Percentiles rank a stretch among this genome's conserved stretches.
phyloP scores from a whole-genome alignment of 2,329 filamentous ascomycete species.

The Cercospora sesami region DNA sequence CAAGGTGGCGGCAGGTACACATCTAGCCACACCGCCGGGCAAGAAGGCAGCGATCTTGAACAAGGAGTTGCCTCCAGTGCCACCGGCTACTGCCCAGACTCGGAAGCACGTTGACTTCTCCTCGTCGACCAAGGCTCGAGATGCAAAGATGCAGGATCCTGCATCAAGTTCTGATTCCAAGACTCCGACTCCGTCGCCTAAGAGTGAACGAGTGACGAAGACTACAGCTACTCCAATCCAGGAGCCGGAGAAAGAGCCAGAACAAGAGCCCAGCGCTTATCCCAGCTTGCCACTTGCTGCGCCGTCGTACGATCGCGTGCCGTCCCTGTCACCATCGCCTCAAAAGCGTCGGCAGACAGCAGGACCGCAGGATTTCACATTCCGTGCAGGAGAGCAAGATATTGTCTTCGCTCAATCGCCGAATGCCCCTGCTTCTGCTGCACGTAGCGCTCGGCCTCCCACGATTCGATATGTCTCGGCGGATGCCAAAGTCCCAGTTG shows the following conservation, averaged over 20 bases:
- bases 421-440: constrained; percentile 32
- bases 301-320: constrained; percentile 16
- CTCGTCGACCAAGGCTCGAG: constrained; percentile 53
- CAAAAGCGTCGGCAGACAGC: constrained; percentile 40
- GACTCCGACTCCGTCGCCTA: constrained; percentile 36
- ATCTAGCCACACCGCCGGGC: constrained; percentile 48
- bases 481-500: constrained; percentile 29
- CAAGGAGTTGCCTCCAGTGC: constrained; percentile 35
- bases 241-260: constrained; percentile 1
- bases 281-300: constrained; percentile 24
- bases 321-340: constrained; percentile 35
- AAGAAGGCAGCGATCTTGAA: constrained; percentile 26
- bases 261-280: constrained; percentile 4
- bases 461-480: constrained; percentile 49
- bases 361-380: constrained; percentile 49
- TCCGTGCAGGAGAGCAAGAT: constrained; percentile 46
- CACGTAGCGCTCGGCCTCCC: constrained; percentile 38
- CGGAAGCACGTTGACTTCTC: constrained; percentile 83
- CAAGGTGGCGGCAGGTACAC: constrained; percentile 62
- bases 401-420: constrained; percentile 47
- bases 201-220: constrained; percentile 13
- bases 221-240: constrained; percentile 12
- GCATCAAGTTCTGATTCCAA: constrained; percentile 29
- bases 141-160: constrained; percentile 33
- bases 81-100: constrained; percentile 50